phyloP scores from a whole-genome alignment of 352 stramenopile species.

The Pythium scleroteichum region DNA sequence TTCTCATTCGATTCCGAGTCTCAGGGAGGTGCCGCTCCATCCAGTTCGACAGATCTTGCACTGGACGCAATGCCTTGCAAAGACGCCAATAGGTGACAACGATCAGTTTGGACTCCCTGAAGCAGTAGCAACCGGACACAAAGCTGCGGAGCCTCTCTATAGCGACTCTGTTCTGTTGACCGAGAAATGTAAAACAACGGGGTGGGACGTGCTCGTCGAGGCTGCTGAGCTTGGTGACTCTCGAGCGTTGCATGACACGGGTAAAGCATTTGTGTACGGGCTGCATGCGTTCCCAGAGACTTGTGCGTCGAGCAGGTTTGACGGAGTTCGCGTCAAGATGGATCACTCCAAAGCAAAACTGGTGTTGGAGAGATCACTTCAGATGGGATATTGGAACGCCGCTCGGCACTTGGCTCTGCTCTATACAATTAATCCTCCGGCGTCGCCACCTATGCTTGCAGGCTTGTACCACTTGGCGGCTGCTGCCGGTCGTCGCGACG shows the following conservation, averaged over 20 bases:
- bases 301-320: slow-evolving; percentile 9
- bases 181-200: slow-evolving; percentile 1
- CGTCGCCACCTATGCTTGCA: slow-evolving; percentile 4
- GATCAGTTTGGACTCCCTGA: not conserved
- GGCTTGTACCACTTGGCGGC: slow-evolving; percentile 59
- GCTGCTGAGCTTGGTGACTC: slow-evolving; percentile 20
- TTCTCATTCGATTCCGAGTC: not conserved
- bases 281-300: slow-evolving; percentile 10
- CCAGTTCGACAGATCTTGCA: slow-evolving; percentile 40
- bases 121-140: not conserved
- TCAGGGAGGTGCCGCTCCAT: not conserved
- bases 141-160: slow-evolving; percentile 3
- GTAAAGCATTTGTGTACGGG: slow-evolving; percentile 17
- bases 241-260: slow-evolving; percentile 12
- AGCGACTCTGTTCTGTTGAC: not conserved
- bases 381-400: slow-evolving; percentile 5
- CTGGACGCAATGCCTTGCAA: slow-evolving; percentile 31
- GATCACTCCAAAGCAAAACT: not conserved
- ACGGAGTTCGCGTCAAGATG: slow-evolving; percentile 7
- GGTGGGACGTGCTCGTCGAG: slow-evolving; percentile 24
- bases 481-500: slow-evolving; percentile 38
- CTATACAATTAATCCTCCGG: not conserved
- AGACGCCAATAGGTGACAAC: not conserved
- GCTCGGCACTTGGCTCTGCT: slow-evolving; percentile 10
- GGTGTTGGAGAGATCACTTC: not conserved